A percentile compares a stretch with the other conserved stretches of the same genome.
Conservation (phyloP, 345 rosid species). For the Fremontodendron californicum region DNA sequence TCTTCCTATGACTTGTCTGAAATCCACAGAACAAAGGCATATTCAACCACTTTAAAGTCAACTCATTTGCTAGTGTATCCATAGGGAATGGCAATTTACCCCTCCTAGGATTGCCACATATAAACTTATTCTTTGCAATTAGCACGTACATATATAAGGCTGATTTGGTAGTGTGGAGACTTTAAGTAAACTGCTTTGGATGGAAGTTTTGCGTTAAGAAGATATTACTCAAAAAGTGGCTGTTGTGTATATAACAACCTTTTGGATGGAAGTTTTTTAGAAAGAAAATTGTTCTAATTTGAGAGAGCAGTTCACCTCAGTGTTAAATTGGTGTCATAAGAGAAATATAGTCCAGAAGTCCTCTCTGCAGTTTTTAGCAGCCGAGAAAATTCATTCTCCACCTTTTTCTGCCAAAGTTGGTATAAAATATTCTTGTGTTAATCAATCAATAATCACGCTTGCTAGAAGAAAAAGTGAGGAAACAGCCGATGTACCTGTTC, state of each 20-base stretch:
- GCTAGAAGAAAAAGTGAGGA: neutral
- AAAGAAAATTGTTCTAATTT: neutral
- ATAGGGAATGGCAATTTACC: neutral
- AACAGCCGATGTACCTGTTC: slow-evolving; percentile 58
- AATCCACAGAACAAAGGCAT: neutral
- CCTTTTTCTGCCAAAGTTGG: slow-evolving; percentile 57
- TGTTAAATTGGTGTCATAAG: slow-evolving; percentile 83
- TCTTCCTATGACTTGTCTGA: neutral
- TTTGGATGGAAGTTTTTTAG: too few relatives aligned
- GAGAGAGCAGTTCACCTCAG: slow-evolving; percentile 48
- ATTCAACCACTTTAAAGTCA: neutral
- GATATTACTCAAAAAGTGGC: neutral
- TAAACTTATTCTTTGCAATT: neutral
- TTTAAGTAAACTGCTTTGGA: neutral
- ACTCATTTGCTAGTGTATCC: neutral
- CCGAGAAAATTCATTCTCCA: slow-evolving; percentile 70
- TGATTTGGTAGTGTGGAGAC: neutral
- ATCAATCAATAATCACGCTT: slow-evolving; percentile 6
- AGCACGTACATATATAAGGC: neutral
- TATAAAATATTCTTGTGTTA: slow-evolving; percentile 5
- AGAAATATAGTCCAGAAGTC: slow-evolving; percentile 80
- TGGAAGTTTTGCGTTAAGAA: neutral
- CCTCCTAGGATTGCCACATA: neutral
- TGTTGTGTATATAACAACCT: neutral
- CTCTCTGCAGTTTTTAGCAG: slow-evolving; percentile 65